Evolutionary conservation across 2,329 filamentous ascomycete species (phyloP), one percentile per base, ranked within the genome.

Genomic region (Trichoderma arundinaceum): DNA sequence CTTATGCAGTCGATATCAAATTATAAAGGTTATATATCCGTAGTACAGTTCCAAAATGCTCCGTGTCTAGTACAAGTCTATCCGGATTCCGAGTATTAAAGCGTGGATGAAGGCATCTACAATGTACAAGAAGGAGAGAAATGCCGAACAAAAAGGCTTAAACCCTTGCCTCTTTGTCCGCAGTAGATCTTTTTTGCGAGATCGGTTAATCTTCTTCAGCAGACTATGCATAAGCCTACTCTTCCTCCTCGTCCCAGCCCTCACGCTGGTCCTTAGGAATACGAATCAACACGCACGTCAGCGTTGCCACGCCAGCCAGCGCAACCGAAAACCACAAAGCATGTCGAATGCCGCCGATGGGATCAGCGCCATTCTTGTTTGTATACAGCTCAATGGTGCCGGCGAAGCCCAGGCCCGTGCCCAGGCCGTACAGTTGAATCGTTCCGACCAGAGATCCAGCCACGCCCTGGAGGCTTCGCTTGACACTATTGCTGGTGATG

Each of bases 311-410:
- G 15, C 38, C 58, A 19, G 48, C 58, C 46, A 62, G 22, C 22
- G 44, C 58, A 52, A 62, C 58, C 1, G 58, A 52, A 1, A 62
- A 62, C 58, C 58, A 62, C 38, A 62, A 32, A 4, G 58, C 58
- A 17, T 62, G 58, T 7, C 58, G 33, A 13, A 62, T 52, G 4
- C 58, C 58, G 1, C 58, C 58, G 13, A 62, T 62, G 1, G 58
- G 46, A 15, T 62, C 58, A 5, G 38, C 35, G 7, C 58, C 58
- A 2, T 49, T 19, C 48, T 43, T 52, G 7, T 62, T 62, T 3
- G 58, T 62, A n/a, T 62, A 62, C n/a, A 39, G n/a, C 38, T 62
- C 58, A 35, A 62, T 43, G 7, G 58, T 62, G 1, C 58, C 58
- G 12, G 58, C 58, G 10, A 62, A 62, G 10, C 58, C 58, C 4